These are phyloP conservation scores for Sesbania bispinosa DNA, from an alignment of 306 rosid genomes.

Conservation along the genomic window DNA sequence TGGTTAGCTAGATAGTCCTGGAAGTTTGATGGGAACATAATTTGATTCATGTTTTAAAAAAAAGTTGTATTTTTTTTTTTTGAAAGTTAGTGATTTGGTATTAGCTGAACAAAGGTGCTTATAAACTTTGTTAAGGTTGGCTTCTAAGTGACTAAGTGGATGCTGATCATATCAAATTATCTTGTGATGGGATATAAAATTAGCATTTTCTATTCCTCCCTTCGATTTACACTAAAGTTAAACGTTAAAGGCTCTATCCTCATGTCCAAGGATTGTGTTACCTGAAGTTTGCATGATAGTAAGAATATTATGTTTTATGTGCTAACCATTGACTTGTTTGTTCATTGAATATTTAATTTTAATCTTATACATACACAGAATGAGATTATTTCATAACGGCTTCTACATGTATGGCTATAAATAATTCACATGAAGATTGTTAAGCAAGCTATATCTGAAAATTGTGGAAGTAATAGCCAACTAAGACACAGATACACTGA, in stretches of 20 bases:
- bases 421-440: constrained; percentile 3
- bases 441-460: not conserved
- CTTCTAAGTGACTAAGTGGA: not conserved
- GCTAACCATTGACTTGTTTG: not conserved
- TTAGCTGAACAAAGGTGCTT: not conserved
- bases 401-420: too few species aligned
- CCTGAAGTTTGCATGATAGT: not conserved
- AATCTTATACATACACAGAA: not conserved
- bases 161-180: too few species aligned
- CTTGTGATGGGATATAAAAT: too few species aligned
- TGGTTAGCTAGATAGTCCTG: not conserved
- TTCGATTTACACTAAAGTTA: not conserved
- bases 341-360: not conserved
- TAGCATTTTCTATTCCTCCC: not conserved
- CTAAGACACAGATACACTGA: not conserved
- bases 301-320: too few species aligned
- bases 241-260: not conserved
- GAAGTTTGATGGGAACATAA: not conserved
- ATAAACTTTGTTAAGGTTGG: not conserved
- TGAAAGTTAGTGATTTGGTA: not conserved
- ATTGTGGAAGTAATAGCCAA: not conserved
- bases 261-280: not conserved
- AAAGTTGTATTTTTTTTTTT: too few species aligned
- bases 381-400: not conserved
- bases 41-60: not conserved